Evolutionary conservation across 768 basidiomycete species (phyloP), one percentile per base, ranked within the genome.

Genomic region (Trametes coccinea): DNA sequence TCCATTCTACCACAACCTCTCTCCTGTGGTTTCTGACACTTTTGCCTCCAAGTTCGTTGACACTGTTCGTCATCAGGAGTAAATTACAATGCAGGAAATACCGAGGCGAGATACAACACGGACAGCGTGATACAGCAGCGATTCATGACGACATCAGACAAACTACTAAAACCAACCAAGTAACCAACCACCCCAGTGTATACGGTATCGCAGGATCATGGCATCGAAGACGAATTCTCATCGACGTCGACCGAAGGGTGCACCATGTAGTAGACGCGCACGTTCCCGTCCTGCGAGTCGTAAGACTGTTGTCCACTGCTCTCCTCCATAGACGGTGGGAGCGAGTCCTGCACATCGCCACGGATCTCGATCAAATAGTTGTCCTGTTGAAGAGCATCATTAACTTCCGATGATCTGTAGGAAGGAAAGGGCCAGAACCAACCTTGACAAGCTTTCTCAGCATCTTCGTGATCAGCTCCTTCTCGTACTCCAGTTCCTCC

Each of bases 391-490:
- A 14, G 2, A n/a, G 27, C 22, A 27, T 14, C 43, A 17, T 47
- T 16, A 44, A 45, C n/a, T 1, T 59, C 56, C 39, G 45, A 37
- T 6, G 2, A 5, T 16, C 44, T 2, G 29, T 9, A 34, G 9
- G 3, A 31, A 7, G 6, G 13, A 48, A 56, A 41, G 27, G 55
- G 44, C 31, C 17, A 47, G 37, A 22, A 52, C 80, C 56, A 61
- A 95, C 95, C 87, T 95, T 96, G 66, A 95, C 90, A 56, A 99
- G 78, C 75, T 93, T 95, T 67, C 79, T 84, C 65, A 99, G 74
- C 70, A 97, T 87, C 76, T 98, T 99, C 43, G 83, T 85, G 62
- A 98, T 85, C 52, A 99, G 79, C 72, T 94, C 93, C 68, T 88
- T 88, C 76, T 98, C 92, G 66, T 90, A 89, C 67, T 98, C 94